Conservation (phyloP, 352 stramenopile genomes). For the Lagenidium sp. region DNA sequence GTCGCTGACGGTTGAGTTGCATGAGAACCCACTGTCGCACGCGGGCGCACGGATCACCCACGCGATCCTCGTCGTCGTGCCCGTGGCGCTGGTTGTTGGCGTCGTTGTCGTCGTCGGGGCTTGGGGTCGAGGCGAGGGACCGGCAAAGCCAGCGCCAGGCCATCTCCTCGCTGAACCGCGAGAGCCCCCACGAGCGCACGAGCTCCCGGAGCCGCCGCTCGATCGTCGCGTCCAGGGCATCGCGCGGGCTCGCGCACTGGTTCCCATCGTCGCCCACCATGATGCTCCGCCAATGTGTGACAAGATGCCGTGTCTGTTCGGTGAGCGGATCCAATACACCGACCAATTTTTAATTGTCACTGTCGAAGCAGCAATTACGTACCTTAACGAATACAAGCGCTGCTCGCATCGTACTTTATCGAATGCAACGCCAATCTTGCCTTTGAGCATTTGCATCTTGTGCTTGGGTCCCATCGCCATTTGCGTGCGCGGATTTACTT, state of each 20-base stretch:
- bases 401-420: too few species aligned
- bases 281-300: too few species aligned
- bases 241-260: neutral
- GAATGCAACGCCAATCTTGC: too few species aligned
- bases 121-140: conserved; percentile 23
- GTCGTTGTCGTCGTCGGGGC: too few species aligned
- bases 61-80: conserved; percentile 12
- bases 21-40: conserved; percentile 59
- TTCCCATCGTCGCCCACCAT: too few species aligned
- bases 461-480: too few species aligned
- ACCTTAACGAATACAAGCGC: too few species aligned
- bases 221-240: conserved; percentile 6
- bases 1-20: conserved; percentile 47
- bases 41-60: conserved; percentile 17
- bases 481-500: too few species aligned
- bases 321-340: neutral
- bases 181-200: conserved; percentile 47
- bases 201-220: conserved; percentile 33
- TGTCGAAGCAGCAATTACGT: neutral
- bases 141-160: conserved; percentile 44
- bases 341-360: neutral
- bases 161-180: conserved; percentile 59
- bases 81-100: too few species aligned
- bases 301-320: conserved; percentile 2
- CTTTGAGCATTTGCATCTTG: too few species aligned